A percentile compares a stretch with the other conserved stretches of the same genome.
Evolutionary conservation across 2,329 filamentous ascomycete genomes (phyloP).

Genomic region (Zelopaecilomyces penicillatus): DNA sequence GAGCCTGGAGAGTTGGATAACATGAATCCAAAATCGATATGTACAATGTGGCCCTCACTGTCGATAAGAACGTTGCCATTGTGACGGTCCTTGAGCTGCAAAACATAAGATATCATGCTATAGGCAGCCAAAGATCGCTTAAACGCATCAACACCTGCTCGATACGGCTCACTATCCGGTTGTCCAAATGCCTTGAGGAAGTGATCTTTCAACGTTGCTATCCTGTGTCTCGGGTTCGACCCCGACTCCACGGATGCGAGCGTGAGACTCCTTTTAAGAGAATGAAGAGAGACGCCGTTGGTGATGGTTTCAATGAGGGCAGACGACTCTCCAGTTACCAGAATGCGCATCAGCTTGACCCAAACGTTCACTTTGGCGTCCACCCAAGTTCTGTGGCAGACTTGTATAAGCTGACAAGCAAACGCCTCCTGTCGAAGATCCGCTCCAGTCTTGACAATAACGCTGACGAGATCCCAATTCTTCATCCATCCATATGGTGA

Average conservation of each 20-base stretch:
- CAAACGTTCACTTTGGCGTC: constrained; percentile 71
- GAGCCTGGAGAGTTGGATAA: constrained; percentile 77
- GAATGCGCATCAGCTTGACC: constrained; percentile 80
- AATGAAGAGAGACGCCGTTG: constrained; percentile 80
- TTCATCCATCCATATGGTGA: constrained; percentile 85
- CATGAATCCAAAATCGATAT: constrained; percentile 89
- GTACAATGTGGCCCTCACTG: constrained; percentile 77
- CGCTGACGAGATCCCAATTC: constrained; percentile 80
- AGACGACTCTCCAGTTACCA: constrained; percentile 77
- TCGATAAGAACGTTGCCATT: constrained; percentile 83
- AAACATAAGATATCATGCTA: constrained; percentile 74
- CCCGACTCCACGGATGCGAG: constrained; percentile 65
- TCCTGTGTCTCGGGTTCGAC: constrained; percentile 63
- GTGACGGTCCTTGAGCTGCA: constrained; percentile 79
- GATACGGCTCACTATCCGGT: constrained; percentile 59
- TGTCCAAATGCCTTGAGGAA: constrained; percentile 73
- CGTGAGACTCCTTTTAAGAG: constrained; percentile 72
- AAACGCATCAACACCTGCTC: constrained; percentile 67
- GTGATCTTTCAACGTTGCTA: constrained; percentile 74
- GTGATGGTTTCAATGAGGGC: constrained; percentile 83
- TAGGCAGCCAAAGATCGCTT: constrained; percentile 76
- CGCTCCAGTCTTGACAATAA: constrained; percentile 80
- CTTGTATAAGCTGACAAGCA: constrained; percentile 73
- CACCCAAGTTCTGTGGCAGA: constrained; percentile 74
- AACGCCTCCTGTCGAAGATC: constrained; percentile 80